phyloP scores from a whole-genome alignment of 306 rosid genomes.

The Cucumis cinereus region DNA sequence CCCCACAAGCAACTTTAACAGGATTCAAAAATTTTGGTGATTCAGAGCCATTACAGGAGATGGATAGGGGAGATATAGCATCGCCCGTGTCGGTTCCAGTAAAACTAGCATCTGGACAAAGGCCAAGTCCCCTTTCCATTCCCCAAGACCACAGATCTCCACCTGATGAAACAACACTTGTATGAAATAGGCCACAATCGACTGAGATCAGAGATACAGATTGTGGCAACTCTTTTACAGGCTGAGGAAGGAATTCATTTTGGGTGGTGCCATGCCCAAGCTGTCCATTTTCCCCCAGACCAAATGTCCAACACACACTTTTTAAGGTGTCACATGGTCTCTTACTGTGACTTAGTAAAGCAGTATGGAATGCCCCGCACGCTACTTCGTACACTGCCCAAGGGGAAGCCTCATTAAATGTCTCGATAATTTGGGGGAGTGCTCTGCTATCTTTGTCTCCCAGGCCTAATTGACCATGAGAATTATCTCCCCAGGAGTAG shows the following conservation, averaged over 20 bases:
- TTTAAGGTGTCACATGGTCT: constrained; percentile 24
- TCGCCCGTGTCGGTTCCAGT: constrained; percentile 51
- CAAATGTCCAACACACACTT: constrained; percentile 77
- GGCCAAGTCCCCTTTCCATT: constrained; percentile 93
- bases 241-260: constrained; percentile 35
- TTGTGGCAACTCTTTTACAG: constrained; percentile 53
- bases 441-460: constrained; percentile 56
- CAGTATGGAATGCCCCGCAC: constrained; percentile 91
- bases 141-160: constrained; percentile 98
- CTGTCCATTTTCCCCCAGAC: constrained; percentile 86
- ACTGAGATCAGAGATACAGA: constrained; percentile 28
- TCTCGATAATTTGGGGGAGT: constrained; percentile 43
- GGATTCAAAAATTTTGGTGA: constrained; percentile 46
- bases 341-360: constrained; percentile 59
- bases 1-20: constrained; percentile 68
- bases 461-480: constrained; percentile 74
- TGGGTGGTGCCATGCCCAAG: constrained; percentile 82
- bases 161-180: constrained; percentile 61
- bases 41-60: constrained; percentile 18
- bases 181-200: constrained; percentile 86
- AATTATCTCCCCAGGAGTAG: constrained; percentile 84
- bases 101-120: constrained; percentile 71
- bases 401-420: constrained; percentile 34
- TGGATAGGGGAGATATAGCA: constrained; percentile 47
- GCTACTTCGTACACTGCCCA: constrained; percentile 54